phyloP scores from a whole-genome alignment of 2,329 filamentous ascomycete genomes.

The Fusarium liriodendri region DNA sequence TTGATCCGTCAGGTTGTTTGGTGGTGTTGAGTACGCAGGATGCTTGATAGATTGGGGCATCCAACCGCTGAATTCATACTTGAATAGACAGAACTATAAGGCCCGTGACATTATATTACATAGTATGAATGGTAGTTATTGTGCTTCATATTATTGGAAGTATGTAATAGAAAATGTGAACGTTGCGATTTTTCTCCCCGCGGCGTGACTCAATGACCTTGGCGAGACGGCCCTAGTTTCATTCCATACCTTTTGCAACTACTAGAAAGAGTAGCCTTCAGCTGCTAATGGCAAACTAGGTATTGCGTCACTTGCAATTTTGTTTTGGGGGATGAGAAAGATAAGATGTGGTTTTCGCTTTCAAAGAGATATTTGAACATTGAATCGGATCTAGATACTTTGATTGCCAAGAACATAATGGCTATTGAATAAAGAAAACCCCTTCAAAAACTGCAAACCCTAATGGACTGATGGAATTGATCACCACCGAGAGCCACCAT shows the following conservation, averaged over 20 bases:
- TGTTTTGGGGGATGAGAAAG: neutral
- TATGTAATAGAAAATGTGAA: neutral
- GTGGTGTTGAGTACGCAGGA: neutral
- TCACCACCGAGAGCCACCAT: slow-evolving; percentile 2
- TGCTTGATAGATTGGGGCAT: neutral
- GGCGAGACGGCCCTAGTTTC: neutral
- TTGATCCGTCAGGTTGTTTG: neutral
- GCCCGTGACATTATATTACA: neutral
- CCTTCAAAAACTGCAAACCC: neutral
- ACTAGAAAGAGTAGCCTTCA: too few relatives aligned
- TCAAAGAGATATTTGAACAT: neutral
- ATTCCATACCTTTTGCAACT: neutral
- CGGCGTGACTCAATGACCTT: neutral
- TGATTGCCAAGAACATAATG: neutral
- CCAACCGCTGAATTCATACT: neutral
- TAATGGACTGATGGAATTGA: neutral
- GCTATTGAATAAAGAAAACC: neutral
- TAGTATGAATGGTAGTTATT: too few relatives aligned
- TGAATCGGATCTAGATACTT: neutral
- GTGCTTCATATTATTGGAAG: neutral
- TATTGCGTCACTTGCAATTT: neutral
- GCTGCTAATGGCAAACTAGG: neutral
- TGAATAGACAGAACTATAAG: neutral
- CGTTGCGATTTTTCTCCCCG: neutral
- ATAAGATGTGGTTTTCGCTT: neutral